These are phyloP conservation scores for Erodium maritimum DNA, from an alignment of 345 rosid species.

Conservation along the genomic window DNA sequence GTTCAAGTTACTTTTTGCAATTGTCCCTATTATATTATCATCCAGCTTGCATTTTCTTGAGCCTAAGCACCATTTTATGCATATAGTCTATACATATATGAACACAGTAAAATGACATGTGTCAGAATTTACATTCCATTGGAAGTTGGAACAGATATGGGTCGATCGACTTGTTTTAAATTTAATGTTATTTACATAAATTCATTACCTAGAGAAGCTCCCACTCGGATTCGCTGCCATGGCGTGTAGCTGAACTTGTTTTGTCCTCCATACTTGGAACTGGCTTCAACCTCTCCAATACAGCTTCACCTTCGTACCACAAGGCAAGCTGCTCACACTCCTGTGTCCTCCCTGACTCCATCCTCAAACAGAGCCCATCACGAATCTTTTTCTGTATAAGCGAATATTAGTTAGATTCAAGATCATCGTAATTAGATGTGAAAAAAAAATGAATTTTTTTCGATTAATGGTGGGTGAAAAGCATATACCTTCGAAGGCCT, in stretches of 20 bases:
- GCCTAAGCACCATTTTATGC: too few species aligned
- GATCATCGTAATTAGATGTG: background rate
- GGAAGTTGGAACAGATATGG: too few species aligned
- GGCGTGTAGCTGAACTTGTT: slow-evolving; percentile 12
- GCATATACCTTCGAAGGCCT: slow-evolving; percentile 50
- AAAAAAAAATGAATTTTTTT: background rate
- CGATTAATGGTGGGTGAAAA: background rate
- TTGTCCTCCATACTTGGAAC: slow-evolving; percentile 14
- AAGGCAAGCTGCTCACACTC: slow-evolving; percentile 57
- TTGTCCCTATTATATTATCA: too few species aligned
- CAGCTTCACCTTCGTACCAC: slow-evolving; percentile 12
- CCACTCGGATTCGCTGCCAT: slow-evolving; percentile 54
- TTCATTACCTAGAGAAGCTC: slow-evolving; percentile 43
- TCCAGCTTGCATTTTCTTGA: too few species aligned
- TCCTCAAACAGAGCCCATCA: slow-evolving; percentile 47
- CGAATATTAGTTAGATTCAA: background rate
- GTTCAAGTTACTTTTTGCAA: too few species aligned
- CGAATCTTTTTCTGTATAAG: slow-evolving; percentile 38
- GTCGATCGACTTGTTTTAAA: too few species aligned
- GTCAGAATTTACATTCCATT: too few species aligned
- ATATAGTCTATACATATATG: too few species aligned
- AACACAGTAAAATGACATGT: too few species aligned
- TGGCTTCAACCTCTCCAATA: slow-evolving; percentile 18
- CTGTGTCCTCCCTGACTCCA: slow-evolving; percentile 40
- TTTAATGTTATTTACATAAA: slow-evolving; percentile 11